phyloP scores from a whole-genome alignment of 192 early-diverging fungal genomes.

The Coemansia sp. region DNA sequence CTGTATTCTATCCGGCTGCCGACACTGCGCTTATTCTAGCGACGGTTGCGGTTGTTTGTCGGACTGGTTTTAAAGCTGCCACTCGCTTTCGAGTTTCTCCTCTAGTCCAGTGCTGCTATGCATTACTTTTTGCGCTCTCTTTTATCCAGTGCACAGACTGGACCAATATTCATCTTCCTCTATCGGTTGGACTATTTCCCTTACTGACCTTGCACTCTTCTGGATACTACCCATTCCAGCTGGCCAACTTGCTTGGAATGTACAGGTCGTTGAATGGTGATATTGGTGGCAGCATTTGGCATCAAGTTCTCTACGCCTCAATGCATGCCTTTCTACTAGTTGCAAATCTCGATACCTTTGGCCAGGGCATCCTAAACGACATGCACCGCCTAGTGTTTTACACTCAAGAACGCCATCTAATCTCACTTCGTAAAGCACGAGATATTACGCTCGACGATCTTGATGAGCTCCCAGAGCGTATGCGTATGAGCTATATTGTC shows the following conservation, averaged over 20 bases:
- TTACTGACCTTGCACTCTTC: constrained; percentile 5
- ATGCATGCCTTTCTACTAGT: constrained; percentile 13
- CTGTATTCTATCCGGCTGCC: not conserved
- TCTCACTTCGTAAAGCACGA: not conserved
- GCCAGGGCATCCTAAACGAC: constrained; percentile 1
- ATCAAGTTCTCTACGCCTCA: not conserved
- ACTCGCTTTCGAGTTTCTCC: not conserved
- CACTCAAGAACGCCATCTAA: constrained; percentile 9
- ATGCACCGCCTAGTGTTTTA: constrained; percentile 4
- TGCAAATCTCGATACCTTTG: constrained; percentile 13
- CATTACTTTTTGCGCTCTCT: constrained; percentile 9
- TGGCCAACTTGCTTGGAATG: constrained; percentile 11
- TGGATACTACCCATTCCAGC: constrained; percentile 10
- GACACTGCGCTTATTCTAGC: not conserved
- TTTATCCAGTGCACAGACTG: not conserved
- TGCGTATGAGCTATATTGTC: not conserved
- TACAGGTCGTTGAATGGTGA: constrained; percentile 13
- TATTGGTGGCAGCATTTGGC: not conserved
- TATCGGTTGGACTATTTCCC: constrained; percentile 7
- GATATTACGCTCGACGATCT: constrained; percentile 20
- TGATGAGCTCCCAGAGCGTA: constrained; percentile 1
- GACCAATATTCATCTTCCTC: not conserved
- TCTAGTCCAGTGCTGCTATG: constrained; percentile 1
- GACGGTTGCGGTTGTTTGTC: not conserved
- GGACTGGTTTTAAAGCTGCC: not conserved